Conservation (phyloP, 176 grass and related monocot genomes). For the Triticum timopheevii region DNA sequence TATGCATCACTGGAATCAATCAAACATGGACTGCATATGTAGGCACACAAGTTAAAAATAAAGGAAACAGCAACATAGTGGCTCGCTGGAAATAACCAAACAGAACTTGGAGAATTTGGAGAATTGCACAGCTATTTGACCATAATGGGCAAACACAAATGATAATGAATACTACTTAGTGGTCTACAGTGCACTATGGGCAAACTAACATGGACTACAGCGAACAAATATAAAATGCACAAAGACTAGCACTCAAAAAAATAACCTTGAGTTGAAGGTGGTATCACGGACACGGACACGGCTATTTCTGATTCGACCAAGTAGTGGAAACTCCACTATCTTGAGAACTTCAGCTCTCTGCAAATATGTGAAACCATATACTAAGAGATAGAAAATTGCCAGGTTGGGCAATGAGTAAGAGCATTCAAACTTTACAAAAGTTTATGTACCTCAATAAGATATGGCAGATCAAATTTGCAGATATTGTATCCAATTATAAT, state of each 20-base stretch:
- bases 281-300: slow-evolving; percentile 84
- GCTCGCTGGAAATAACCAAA: slow-evolving; percentile 2
- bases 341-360: slow-evolving; percentile 99
- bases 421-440: background rate
- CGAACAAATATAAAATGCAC: slow-evolving; percentile 17
- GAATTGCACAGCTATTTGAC: slow-evolving; percentile 10
- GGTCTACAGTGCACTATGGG: background rate
- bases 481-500: slow-evolving; percentile 99
- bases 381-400: background rate
- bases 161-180: background rate
- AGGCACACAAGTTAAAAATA: background rate
- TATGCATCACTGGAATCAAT: background rate
- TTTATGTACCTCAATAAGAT: slow-evolving; percentile 80
- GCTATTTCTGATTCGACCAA: slow-evolving; percentile 93
- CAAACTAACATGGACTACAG: slow-evolving; percentile 14
- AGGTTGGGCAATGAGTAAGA: slow-evolving; percentile 1
- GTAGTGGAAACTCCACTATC: slow-evolving; percentile 85
- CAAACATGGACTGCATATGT: slow-evolving; percentile 4
- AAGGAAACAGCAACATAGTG: slow-evolving; percentile 4
- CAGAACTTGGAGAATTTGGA: background rate
- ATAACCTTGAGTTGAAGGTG: slow-evolving; percentile 89
- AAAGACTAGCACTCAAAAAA: background rate
- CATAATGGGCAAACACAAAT: background rate
- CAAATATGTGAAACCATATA: slow-evolving; percentile 30
- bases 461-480: slow-evolving; percentile 97